These are phyloP conservation scores for Boletus rufocinnamomeus DNA, from an alignment of 768 basidiomycete genomes.

Conservation along the genomic window DNA sequence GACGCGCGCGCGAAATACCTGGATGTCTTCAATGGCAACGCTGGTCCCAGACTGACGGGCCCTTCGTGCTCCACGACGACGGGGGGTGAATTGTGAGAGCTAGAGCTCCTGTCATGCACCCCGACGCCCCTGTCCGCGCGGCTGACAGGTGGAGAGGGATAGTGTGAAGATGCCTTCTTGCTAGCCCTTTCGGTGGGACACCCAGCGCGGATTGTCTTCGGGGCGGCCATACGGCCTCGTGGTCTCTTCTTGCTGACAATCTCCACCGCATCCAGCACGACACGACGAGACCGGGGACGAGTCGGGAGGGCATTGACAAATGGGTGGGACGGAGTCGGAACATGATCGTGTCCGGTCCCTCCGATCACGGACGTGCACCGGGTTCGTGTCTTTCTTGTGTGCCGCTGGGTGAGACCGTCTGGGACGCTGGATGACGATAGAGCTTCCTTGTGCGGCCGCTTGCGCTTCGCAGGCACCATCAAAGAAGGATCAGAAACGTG, in stretches of 20 bases:
- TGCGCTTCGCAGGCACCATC: slow-evolving; percentile 9
- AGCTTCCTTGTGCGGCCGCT: background rate
- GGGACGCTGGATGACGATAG: background rate
- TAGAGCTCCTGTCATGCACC: background rate
- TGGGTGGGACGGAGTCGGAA: background rate
- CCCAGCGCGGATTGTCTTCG: background rate
- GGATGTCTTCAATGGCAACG: slow-evolving; percentile 12
- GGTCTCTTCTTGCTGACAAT: background rate
- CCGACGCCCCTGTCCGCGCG: background rate
- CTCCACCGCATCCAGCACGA: slow-evolving; percentile 24
- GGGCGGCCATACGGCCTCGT: too few species aligned
- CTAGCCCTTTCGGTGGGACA: background rate
- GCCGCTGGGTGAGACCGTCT: background rate
- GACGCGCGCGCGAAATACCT: slow-evolving; percentile 19
- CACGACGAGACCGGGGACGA: too few species aligned
- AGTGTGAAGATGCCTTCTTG: background rate
- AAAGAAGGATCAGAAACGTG: background rate
- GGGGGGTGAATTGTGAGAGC: background rate
- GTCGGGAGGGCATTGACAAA: background rate
- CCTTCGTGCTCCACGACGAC: background rate
- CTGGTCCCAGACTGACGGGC: background rate
- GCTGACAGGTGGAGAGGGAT: slow-evolving; percentile 12
- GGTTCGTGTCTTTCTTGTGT: background rate
- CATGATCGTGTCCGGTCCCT: background rate
- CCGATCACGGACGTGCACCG: background rate